Conservation (phyloP, 1,284 basidiomycete genomes). For the Ceratobasidium theobromae region DNA sequence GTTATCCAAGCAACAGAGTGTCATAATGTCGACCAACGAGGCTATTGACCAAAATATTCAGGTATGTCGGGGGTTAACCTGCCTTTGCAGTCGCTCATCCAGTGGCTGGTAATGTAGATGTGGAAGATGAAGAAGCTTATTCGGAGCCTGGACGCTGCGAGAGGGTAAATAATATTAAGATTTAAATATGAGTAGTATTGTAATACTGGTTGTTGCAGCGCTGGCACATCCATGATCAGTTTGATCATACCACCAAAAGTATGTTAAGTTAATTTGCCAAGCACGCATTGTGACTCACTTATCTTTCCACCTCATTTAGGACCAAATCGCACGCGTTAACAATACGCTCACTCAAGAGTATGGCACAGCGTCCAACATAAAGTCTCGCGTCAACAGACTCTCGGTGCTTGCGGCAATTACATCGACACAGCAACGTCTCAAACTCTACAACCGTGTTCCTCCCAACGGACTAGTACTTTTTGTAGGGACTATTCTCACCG, state of each 20-base stretch:
- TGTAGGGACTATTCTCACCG: constrained; percentile 96
- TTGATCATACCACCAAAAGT: constrained; percentile 95
- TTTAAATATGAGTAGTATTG: neutral
- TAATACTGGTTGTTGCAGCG: constrained; percentile 51
- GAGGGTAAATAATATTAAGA: constrained; percentile 61
- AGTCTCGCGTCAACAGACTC: constrained; percentile 96
- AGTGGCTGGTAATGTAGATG: constrained; percentile 30
- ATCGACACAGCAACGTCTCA: constrained; percentile 97
- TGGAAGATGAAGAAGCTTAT: constrained; percentile 81
- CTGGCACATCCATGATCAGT: constrained; percentile 99
- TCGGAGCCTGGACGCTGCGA: constrained; percentile 88
- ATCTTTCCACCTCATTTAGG: constrained; percentile 51
- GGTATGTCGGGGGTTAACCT: constrained; percentile 58
- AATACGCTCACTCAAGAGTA: constrained; percentile 99
- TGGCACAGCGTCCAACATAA: constrained; percentile 98
- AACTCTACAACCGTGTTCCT: constrained; percentile 94
- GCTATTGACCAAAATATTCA: constrained; percentile 82
- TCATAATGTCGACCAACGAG: constrained; percentile 30
- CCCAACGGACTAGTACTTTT: constrained; percentile 97
- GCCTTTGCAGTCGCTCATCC: neutral
- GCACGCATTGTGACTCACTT: neutral
- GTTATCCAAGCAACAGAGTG: neutral
- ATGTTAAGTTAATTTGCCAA: constrained; percentile 13
- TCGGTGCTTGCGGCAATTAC: constrained; percentile 98
- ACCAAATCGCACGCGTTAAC: constrained; percentile 92